phyloP scores from a whole-genome alignment of 768 basidiomycete species.

The Mycena latifolia region DNA sequence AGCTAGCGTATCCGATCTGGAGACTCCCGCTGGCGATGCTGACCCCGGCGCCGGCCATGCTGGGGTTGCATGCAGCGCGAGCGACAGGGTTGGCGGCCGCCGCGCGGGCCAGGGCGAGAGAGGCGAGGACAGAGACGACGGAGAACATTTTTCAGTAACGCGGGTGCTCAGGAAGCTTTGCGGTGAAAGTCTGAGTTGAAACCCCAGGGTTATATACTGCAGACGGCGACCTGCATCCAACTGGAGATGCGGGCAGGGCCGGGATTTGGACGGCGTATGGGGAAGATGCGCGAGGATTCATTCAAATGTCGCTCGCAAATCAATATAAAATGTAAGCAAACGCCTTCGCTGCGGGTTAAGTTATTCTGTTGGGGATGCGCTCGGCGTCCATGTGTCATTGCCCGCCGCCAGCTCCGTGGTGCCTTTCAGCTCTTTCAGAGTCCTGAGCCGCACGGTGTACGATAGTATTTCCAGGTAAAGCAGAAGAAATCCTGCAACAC shows the following conservation, averaged over 20 bases:
- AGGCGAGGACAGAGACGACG: constrained; percentile 1
- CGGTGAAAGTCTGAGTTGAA: not conserved
- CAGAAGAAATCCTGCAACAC: no score
- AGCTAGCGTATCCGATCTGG: constrained; percentile 23
- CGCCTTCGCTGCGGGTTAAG: not conserved
- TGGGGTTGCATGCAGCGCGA: constrained; percentile 29
- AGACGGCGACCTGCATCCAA: not conserved
- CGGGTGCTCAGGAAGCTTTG: not conserved
- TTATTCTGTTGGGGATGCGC: constrained; percentile 1
- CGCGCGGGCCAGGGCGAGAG: constrained; percentile 15
- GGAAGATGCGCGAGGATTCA: not conserved
- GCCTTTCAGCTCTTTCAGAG: no score
- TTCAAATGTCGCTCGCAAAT: not conserved
- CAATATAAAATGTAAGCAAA: constrained; percentile 3
- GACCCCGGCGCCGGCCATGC: constrained; percentile 14
- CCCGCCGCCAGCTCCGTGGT: no score
- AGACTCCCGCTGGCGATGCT: constrained; percentile 27
- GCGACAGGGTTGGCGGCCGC: constrained; percentile 22
- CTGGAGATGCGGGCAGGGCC: constrained; percentile 19
- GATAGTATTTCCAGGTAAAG: no score
- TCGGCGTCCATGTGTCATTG: not conserved
- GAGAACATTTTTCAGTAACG: constrained; percentile 15
- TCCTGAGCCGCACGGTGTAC: no score
- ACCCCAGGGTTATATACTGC: constrained; percentile 12
- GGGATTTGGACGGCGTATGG: not conserved